A percentile compares a stretch with the other conserved stretches of the same genome.
Conservation (phyloP, 2,329 filamentous ascomycete species). For the Colletotrichum chrysophilum region DNA sequence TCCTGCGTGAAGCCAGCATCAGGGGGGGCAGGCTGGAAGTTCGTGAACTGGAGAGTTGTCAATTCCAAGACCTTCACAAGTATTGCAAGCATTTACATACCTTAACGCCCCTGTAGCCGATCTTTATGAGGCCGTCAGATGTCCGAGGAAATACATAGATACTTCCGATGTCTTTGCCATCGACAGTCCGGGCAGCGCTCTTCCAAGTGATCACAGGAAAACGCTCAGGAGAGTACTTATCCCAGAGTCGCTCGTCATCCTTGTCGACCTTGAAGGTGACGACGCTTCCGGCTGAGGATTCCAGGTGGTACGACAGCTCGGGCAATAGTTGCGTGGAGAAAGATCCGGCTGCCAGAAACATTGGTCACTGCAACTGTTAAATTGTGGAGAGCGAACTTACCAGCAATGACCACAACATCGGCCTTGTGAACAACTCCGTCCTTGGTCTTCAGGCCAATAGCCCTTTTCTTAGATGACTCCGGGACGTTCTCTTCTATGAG, state of each 20-base stretch:
- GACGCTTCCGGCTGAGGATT: conserved; percentile 26
- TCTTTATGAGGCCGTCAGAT: conserved; percentile 28
- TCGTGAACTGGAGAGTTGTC: conserved; percentile 26
- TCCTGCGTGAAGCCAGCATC: conserved; percentile 31
- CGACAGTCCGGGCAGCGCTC: conserved; percentile 27
- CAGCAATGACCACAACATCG: conserved; percentile 40
- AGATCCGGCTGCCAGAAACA: conserved; percentile 28
- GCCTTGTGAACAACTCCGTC: conserved; percentile 39
- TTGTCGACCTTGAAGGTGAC: conserved; percentile 24
- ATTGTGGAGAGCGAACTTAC: conserved; percentile 33
- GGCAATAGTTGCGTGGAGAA: conserved; percentile 33
- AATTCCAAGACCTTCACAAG: not conserved
- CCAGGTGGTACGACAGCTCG: conserved; percentile 24
- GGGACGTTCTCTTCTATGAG: conserved; percentile 22
- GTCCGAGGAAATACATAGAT: conserved; percentile 32
- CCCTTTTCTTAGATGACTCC: conserved; percentile 18
- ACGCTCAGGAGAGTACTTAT: conserved; percentile 35
- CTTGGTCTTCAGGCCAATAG: conserved; percentile 42
- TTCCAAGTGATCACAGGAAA: conserved; percentile 38
- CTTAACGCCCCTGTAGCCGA: conserved; percentile 33
- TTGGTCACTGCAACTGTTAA: not conserved
- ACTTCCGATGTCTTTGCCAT: conserved; percentile 32
- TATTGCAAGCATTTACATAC: conserved; percentile 39
- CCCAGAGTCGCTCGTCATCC: conserved; percentile 28
- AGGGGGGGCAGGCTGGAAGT: conserved; percentile 32